phyloP scores from a whole-genome alignment of 148 eudicot genomes.

The Rhododendron vialii region DNA sequence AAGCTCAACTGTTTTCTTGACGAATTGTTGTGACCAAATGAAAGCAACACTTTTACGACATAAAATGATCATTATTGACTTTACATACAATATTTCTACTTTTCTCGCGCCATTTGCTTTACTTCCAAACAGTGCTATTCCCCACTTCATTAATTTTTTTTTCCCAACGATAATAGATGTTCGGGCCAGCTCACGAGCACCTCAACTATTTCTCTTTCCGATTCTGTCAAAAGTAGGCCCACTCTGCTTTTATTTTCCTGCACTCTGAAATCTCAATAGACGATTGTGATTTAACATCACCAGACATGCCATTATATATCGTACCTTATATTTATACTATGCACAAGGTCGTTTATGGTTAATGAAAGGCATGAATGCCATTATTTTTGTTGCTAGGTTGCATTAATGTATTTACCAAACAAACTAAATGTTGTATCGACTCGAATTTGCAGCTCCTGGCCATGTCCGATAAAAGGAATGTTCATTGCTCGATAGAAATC shows the following conservation, averaged over 20 bases:
- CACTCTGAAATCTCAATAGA: neutral
- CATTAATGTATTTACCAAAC: neutral
- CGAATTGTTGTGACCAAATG: slow-evolving; percentile 18
- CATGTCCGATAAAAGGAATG: neutral
- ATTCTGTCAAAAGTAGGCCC: neutral
- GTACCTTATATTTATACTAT: neutral
- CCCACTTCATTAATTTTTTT: neutral
- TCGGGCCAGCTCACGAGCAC: too few species aligned
- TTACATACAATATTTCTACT: neutral
- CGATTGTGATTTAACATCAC: neutral
- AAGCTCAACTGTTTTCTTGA: slow-evolving; percentile 20
- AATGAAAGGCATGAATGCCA: neutral
- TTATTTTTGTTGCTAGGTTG: neutral
- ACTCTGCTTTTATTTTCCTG: neutral
- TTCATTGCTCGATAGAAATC: neutral
- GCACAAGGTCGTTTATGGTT: neutral
- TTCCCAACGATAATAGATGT: too few species aligned
- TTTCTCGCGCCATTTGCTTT: slow-evolving; percentile 3
- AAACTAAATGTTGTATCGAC: neutral
- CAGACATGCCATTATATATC: neutral
- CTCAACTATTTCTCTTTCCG: too few species aligned
- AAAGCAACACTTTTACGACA: slow-evolving; percentile 8
- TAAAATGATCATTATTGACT: neutral
- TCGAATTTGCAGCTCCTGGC: neutral
- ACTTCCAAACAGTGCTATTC: neutral